These are phyloP conservation scores for Boletus hoseneyae DNA, from an alignment of 1,284 basidiomycete genomes.

Conservation along the genomic window DNA sequence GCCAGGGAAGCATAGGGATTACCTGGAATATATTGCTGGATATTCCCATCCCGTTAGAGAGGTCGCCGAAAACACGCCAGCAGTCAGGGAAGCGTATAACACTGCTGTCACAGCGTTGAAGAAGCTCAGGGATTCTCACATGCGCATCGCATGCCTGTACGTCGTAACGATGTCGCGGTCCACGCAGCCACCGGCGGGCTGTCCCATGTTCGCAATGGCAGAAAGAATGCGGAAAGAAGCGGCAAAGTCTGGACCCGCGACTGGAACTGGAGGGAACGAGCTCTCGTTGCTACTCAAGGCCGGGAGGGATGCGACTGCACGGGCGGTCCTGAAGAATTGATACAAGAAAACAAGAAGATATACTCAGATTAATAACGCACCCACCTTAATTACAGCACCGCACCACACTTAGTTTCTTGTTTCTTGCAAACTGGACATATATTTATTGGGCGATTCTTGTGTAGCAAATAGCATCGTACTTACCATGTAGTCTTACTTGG, in stretches of 20 bases:
- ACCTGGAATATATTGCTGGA: conserved; percentile 51
- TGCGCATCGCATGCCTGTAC: conserved; percentile 85
- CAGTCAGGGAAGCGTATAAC: conserved; percentile 75
- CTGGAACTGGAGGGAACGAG: conserved; percentile 87
- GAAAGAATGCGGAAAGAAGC: conserved; percentile 45
- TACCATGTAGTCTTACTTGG: conserved; percentile 15
- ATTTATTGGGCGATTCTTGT: conserved; percentile 31
- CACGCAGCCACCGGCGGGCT: conserved; percentile 42
- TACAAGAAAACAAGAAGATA: not conserved
- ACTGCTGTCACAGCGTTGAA: conserved; percentile 75
- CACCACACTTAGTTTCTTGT: conserved; percentile 1
- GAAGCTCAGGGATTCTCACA: conserved; percentile 81
- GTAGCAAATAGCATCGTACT: conserved; percentile 28
- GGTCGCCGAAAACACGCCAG: conserved; percentile 52
- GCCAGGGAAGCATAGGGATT: conserved; percentile 74
- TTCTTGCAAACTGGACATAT: conserved; percentile 5
- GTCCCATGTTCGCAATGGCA: conserved; percentile 54
- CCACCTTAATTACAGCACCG: conserved; percentile 8
- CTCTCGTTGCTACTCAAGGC: conserved; percentile 81
- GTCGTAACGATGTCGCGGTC: conserved; percentile 73
- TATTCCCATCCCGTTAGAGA: conserved; percentile 54
- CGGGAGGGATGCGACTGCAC: conserved; percentile 81
- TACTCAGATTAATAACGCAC: conserved; percentile 6
- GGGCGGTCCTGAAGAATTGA: conserved; percentile 47
- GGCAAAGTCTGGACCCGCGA: conserved; percentile 46